Evolutionary conservation across 306 rosid species (phyloP).

Genomic region (Quercus robur): DNA sequence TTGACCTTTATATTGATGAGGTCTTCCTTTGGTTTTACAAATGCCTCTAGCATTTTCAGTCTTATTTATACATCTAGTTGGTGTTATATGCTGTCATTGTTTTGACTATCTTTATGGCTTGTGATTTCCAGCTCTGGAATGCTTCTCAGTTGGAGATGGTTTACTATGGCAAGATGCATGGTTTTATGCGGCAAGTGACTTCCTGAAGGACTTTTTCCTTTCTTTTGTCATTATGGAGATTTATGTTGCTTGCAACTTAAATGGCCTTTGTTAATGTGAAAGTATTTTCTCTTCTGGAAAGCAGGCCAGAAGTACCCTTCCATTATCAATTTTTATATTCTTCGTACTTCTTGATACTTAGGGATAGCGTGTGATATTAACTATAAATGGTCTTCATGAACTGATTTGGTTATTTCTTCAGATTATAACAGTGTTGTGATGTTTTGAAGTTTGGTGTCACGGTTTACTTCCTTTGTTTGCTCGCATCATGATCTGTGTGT

Average conservation of each 20-base stretch:
- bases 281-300: background rate
- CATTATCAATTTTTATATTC: background rate
- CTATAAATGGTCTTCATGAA: background rate
- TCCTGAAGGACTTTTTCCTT: background rate
- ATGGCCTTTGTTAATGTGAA: background rate
- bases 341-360: background rate
- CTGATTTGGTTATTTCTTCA: background rate
- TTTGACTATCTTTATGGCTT: conserved; percentile 8
- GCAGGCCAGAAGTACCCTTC: background rate
- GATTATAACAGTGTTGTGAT: background rate
- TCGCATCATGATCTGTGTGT: background rate
- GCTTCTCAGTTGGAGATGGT: conserved; percentile 98
- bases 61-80: background rate
- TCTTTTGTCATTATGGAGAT: background rate
- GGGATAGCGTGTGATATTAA: background rate
- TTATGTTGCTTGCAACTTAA: conserved; percentile 11
- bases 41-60: conserved; percentile 5
- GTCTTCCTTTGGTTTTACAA: background rate
- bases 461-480: background rate
- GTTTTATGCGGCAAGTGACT: conserved; percentile 78
- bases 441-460: background rate
- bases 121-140: conserved; percentile 82
- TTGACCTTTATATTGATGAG: background rate
- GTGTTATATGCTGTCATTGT: background rate
- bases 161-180: conserved; percentile 91